Conservation (phyloP, 495 filamentous ascomycete genomes). For the Darksidea phi region DNA sequence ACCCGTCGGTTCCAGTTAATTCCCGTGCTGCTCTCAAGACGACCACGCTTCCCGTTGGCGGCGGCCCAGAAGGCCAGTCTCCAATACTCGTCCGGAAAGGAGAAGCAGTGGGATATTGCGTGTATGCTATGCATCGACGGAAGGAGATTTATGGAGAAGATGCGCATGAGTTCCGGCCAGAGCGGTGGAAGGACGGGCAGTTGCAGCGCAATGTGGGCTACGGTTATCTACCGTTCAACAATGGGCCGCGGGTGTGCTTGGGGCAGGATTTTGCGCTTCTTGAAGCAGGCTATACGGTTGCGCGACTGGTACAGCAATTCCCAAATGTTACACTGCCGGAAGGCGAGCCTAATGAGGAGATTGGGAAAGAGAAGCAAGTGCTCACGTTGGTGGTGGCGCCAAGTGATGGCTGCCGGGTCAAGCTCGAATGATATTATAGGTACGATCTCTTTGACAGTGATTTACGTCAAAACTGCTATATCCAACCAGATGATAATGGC, state of each 20-base stretch:
- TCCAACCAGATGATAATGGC: too few species aligned
- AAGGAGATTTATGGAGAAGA: constrained; percentile 53
- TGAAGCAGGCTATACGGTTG: neutral
- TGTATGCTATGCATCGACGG: constrained; percentile 55
- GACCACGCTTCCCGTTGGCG: constrained; percentile 46
- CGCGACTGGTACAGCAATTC: neutral
- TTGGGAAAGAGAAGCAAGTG: neutral
- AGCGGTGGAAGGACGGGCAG: too few species aligned
- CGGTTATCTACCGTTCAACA: constrained; percentile 42
- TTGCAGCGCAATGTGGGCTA: constrained; percentile 23
- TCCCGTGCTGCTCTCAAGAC: constrained; percentile 48
- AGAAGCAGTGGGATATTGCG: constrained; percentile 47
- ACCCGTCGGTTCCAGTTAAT: constrained; percentile 55
- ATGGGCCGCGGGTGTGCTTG: constrained; percentile 41
- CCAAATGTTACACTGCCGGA: neutral
- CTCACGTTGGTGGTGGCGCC: neutral
- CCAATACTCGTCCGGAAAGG: constrained; percentile 48
- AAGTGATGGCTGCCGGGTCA: neutral
- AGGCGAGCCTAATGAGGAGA: neutral
- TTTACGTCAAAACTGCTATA: too few species aligned
- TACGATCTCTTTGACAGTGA: too few species aligned
- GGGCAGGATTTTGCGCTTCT: constrained; percentile 13
- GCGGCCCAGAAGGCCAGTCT: constrained; percentile 39
- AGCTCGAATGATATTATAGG: neutral
- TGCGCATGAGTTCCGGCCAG: constrained; percentile 53